A percentile compares a stretch with the other conserved stretches of the same genome.
Evolutionary conservation across 495 filamentous ascomycete species (phyloP).

Genomic region (Aspergillus ostianus): DNA sequence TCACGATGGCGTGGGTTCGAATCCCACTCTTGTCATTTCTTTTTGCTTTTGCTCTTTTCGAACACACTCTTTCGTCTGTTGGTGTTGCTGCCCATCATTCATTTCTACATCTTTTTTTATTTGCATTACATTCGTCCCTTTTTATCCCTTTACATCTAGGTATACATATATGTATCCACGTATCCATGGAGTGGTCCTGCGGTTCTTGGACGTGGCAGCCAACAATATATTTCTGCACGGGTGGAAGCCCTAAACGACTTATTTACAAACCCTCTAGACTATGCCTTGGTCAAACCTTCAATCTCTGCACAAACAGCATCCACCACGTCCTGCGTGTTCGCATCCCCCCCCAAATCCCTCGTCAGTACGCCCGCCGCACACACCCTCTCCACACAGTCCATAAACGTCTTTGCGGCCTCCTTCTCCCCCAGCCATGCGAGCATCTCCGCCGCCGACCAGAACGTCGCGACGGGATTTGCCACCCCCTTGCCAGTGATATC

Average conservation of each 20-base stretch:
- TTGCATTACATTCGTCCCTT: too few species aligned
- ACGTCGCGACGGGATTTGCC: conserved; percentile 69
- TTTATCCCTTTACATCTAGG: too few species aligned
- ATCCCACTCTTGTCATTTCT: conserved; percentile 11
- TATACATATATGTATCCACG: too few species aligned
- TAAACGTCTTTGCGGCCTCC: conserved; percentile 53
- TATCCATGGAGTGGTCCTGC: too few species aligned
- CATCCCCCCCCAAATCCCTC: conserved; percentile 55
- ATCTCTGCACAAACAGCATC: conserved; percentile 59
- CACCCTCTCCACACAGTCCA: conserved; percentile 61
- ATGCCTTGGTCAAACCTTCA: conserved; percentile 25
- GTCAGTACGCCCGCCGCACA: conserved; percentile 56
- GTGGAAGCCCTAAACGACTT: background rate
- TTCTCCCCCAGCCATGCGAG: conserved; percentile 62
- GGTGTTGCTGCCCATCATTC: too few species aligned
- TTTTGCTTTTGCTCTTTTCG: background rate
- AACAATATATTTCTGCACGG: too few species aligned
- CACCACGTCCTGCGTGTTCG: conserved; percentile 57
- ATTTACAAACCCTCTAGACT: background rate
- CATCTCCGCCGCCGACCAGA: conserved; percentile 71
- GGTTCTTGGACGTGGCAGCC: too few species aligned
- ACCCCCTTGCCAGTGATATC: conserved; percentile 71
- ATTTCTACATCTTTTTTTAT: too few species aligned
- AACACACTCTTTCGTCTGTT: too few species aligned
- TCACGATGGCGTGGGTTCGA: conserved; percentile 11